Evolutionary conservation across 2,329 filamentous ascomycete species (phyloP), one percentile per base, ranked within the genome.

Genomic region (Fusarium decemcellulare): DNA sequence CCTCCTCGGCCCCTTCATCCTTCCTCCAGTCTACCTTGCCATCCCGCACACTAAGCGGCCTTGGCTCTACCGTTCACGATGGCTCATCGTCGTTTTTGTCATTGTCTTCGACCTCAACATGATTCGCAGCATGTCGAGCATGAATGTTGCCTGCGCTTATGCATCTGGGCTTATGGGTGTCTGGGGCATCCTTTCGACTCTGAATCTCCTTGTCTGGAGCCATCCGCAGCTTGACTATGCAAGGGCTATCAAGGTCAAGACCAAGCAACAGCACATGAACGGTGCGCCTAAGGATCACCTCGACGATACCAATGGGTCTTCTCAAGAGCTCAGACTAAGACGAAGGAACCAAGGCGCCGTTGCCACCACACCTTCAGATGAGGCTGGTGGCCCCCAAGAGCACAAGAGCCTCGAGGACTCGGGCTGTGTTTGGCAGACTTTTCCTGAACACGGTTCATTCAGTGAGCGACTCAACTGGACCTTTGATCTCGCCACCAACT

Each of bases 361-460:
- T 27, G 39, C 37, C n/a, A 48, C n/a, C 36, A 43, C 36, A 18
- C 39, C 56, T 30, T 64, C 56, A 16, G 43, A 39, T 16, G n/a
- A 42, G n/a, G 34, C 47, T 9, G 54, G 58, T 27, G 30, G 27
- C 18, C 47, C 37, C n/a, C 15, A 27, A n/a, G 48, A 63, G 16
- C 34, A 55, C 29, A 37, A 34, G 8, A 11, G 15, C 12, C 46
- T 50, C 1, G 73, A 80, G 16, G 77, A 79, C 6, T 79, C 80
- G 47, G 83, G 87, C 61, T 90, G 90, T 59, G 84, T 86, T 71
- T 91, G 89, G 89, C 85, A 91, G 74, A 77, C 83, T 1, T 91
- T 86, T 67, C 89, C 89, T 0, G 80, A 81, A 5, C 75, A 85
- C 4, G 85, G 77, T 2, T 76, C 85, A 1, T 84, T 89, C 47